Evolutionary conservation across 2,329 filamentous ascomycete genomes (phyloP).

Genomic region (Colletotrichum limetticola): DNA sequence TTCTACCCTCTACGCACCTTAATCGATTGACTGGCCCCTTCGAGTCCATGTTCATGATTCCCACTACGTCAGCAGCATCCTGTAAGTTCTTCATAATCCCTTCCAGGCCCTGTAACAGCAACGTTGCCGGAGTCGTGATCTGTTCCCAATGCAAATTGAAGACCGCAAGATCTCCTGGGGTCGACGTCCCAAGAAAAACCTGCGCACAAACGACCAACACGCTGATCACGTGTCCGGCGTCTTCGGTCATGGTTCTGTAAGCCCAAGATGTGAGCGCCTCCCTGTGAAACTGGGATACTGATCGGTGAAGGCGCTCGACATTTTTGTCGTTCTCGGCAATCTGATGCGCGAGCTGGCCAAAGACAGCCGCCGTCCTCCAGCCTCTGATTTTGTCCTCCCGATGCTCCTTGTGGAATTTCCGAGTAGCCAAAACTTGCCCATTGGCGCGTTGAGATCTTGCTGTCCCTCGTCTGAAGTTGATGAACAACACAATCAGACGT

Average conservation of each 20-base stretch:
- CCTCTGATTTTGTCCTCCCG: neutral
- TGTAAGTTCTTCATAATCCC: neutral
- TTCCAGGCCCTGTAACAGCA: neutral
- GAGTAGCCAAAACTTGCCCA: neutral
- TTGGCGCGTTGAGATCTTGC: neutral
- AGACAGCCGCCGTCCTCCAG: neutral
- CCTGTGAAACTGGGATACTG: neutral
- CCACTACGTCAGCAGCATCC: neutral
- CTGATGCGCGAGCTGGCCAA: neutral
- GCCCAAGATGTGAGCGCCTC: neutral
- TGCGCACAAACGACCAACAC: neutral
- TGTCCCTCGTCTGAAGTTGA: neutral
- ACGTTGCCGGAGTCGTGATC: neutral
- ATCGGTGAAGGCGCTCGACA: neutral
- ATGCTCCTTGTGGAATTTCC: neutral
- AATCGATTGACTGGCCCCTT: neutral
- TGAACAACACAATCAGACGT: neutral
- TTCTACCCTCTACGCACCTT: neutral
- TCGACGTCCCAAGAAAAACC: neutral
- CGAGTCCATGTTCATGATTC: neutral
- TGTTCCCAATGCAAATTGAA: neutral
- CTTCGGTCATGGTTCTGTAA: neutral
- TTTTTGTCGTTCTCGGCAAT: neutral
- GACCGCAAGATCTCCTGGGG: neutral
- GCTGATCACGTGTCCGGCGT: neutral